Percentiles rank a stretch among this genome's conserved stretches.
These are phyloP conservation scores for Tulasnella sp. DNA, from an alignment of 768 basidiomycete species.

Conservation along the genomic window DNA sequence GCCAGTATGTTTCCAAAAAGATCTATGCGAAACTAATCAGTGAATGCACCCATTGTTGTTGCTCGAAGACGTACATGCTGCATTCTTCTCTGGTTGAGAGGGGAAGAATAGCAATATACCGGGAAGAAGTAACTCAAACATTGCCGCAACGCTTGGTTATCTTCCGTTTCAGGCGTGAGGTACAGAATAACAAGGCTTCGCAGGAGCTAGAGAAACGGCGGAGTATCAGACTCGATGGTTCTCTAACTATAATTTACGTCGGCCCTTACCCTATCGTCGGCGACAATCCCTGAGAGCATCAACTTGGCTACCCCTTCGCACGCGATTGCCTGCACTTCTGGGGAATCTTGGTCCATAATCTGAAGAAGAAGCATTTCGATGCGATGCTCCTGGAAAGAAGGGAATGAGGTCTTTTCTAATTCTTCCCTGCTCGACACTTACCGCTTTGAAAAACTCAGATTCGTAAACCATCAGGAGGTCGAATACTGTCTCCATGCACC, in stretches of 20 bases:
- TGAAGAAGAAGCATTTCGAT: slow-evolving; percentile 70
- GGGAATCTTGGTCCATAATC: slow-evolving; percentile 59
- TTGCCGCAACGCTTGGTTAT: slow-evolving; percentile 84
- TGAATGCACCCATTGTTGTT: slow-evolving; percentile 42
- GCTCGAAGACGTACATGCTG: slow-evolving; percentile 53
- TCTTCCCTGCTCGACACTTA: slow-evolving; percentile 42
- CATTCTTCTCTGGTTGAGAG: slow-evolving; percentile 73
- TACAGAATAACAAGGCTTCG: slow-evolving; percentile 61
- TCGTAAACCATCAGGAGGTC: slow-evolving; percentile 88
- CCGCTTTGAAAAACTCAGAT: slow-evolving; percentile 54
- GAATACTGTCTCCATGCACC: slow-evolving; percentile 78
- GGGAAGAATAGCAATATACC: slow-evolving; percentile 81
- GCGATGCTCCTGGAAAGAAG: slow-evolving; percentile 51
- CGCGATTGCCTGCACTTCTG: slow-evolving; percentile 68
- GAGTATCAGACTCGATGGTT: not conserved
- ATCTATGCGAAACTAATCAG: slow-evolving; percentile 42
- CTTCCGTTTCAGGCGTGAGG: slow-evolving; percentile 75
- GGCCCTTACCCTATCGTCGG: slow-evolving; percentile 64
- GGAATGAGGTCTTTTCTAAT: slow-evolving; percentile 9
- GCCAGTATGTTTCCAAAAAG: slow-evolving; percentile 46
- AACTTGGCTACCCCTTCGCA: slow-evolving; percentile 87
- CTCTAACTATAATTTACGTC: not conserved
- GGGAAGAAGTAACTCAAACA: slow-evolving; percentile 86
- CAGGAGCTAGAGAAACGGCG: slow-evolving; percentile 48
- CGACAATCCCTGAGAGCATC: slow-evolving; percentile 72